Percentiles rank a stretch among this genome's conserved stretches.
These are phyloP conservation scores for Coniella vitis DNA, from an alignment of 2,329 filamentous ascomycete genomes.

Conservation along the genomic window DNA sequence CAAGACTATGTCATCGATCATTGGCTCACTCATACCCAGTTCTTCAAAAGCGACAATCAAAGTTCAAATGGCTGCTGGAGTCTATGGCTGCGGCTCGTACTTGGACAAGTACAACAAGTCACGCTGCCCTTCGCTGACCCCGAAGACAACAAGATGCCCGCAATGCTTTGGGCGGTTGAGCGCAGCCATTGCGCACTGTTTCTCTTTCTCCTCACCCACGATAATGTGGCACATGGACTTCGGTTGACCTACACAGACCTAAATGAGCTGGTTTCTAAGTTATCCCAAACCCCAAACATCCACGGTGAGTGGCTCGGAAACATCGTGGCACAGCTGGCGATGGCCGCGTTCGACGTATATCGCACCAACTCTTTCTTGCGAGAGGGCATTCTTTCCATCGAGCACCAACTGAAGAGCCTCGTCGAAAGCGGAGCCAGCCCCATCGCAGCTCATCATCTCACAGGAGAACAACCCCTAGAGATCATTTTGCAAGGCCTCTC, in stretches of 20 bases:
- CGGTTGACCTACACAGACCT: neutral
- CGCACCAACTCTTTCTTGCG: no score
- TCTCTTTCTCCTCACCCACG: neutral
- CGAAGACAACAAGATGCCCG: neutral
- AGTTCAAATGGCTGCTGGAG: neutral
- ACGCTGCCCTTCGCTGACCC: neutral
- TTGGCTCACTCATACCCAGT: neutral
- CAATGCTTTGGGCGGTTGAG: neutral
- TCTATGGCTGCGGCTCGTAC: neutral
- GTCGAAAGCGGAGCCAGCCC: no score
- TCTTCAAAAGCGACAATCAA: neutral
- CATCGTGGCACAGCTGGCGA: neutral
- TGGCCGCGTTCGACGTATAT: no score
- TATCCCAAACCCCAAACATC: neutral
- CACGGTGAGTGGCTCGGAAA: neutral
- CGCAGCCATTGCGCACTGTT: neutral
- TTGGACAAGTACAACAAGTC: neutral
- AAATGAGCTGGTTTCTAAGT: neutral
- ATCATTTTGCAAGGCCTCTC: no score
- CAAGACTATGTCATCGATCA: neutral
- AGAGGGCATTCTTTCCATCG: no score
- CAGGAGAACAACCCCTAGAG: no score
- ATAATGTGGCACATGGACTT: no score
- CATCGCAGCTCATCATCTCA: no score
- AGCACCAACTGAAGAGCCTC: no score